These are phyloP conservation scores for Solanum gandarillasii DNA, from an alignment of 257 asterid genomes.

Conservation along the genomic window DNA sequence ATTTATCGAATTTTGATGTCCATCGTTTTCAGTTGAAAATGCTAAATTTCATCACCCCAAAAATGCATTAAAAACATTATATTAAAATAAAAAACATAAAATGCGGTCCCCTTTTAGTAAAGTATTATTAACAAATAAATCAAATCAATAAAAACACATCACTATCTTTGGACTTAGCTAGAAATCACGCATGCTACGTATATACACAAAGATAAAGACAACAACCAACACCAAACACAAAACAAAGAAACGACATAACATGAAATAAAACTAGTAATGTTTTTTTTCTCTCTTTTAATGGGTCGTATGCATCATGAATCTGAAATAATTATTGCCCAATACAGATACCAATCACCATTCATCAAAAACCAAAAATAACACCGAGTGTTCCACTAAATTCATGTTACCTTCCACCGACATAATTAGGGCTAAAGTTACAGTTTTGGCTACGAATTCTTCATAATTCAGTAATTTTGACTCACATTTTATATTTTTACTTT, in stretches of 20 bases:
- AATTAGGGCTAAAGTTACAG: not conserved
- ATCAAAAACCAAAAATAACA: not conserved
- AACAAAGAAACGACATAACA: not conserved
- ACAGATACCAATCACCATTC: no score
- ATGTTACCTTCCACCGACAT: not conserved
- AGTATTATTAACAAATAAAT: not conserved
- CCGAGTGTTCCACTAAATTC: not conserved
- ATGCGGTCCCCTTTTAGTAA: not conserved
- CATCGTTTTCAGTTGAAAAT: not conserved
- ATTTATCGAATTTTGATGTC: not conserved
- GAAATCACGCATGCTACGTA: constrained; percentile 26
- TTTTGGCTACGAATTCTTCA: not conserved
- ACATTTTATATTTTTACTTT: not conserved
- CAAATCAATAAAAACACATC: not conserved
- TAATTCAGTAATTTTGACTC: not conserved
- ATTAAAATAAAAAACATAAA: not conserved
- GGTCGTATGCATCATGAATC: not conserved
- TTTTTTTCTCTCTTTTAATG: not conserved
- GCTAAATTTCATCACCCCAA: not conserved
- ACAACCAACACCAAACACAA: not conserved
- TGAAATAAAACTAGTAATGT: not conserved
- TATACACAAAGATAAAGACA: constrained; percentile 18
- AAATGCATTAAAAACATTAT: not conserved
- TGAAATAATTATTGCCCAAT: not conserved
- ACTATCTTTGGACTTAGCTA: not conserved